Conservation (phyloP, 306 rosid species). For the Betula pendula region DNA sequence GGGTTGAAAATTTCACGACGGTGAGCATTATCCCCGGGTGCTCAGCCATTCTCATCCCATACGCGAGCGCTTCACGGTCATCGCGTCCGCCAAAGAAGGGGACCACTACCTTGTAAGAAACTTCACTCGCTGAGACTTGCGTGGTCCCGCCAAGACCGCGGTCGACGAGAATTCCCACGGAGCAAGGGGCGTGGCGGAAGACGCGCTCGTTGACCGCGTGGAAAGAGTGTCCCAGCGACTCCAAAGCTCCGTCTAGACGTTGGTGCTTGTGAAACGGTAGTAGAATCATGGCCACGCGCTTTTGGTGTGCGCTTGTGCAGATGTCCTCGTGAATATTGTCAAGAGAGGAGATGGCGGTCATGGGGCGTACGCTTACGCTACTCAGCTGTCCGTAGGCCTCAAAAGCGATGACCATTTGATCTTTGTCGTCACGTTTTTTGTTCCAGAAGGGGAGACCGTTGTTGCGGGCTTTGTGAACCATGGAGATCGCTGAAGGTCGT, state of each 20-base stretch:
- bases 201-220: constrained; percentile 48
- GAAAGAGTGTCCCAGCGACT: constrained; percentile 52
- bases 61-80: constrained; percentile 64
- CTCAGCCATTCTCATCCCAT: constrained; percentile 67
- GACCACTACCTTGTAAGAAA: constrained; percentile 39
- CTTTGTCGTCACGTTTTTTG: constrained; percentile 38
- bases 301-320: constrained; percentile 64
- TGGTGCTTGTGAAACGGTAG: constrained; percentile 72
- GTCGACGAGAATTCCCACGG: constrained; percentile 65
- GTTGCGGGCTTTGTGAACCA: constrained; percentile 72
- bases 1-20: constrained; percentile 32
- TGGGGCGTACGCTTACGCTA: constrained; percentile 57
- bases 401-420: constrained; percentile 63
- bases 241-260: constrained; percentile 56
- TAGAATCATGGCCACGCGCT: constrained; percentile 52
- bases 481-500: constrained; percentile 72
- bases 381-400: constrained; percentile 58
- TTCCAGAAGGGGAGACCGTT: constrained; percentile 77
- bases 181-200: constrained; percentile 61
- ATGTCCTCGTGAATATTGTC: constrained; percentile 60
- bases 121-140: constrained; percentile 65
- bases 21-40: constrained; percentile 61
- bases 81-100: constrained; percentile 67
- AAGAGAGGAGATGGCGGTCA: constrained; percentile 69
- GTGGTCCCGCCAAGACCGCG: constrained; percentile 68